A percentile compares a stretch with the other conserved stretches of the same genome.
Evolutionary conservation across 495 filamentous ascomycete genomes (phyloP).

Genomic region (Astrothelium macrocarpum): DNA sequence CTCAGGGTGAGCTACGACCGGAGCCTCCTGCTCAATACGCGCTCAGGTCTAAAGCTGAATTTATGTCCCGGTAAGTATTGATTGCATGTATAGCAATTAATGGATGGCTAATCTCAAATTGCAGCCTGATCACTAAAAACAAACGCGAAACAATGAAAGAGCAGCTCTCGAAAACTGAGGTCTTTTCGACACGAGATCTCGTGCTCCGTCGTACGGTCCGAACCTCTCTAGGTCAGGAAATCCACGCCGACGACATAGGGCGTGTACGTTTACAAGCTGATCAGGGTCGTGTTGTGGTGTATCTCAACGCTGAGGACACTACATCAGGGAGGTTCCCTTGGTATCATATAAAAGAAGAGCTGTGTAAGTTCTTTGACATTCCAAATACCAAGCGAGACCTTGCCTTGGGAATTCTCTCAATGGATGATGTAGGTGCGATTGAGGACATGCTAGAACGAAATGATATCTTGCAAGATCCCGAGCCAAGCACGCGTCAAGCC

Average conservation of each 20-base stretch:
- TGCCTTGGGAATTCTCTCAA: neutral
- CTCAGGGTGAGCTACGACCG: neutral
- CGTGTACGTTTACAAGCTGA: neutral
- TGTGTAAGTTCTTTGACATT: neutral
- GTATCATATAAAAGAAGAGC: slow-evolving; percentile 4
- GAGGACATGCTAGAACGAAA: slow-evolving; percentile 7
- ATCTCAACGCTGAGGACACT: neutral
- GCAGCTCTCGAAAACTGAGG: neutral
- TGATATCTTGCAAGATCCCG: neutral
- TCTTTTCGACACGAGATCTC: slow-evolving; percentile 1
- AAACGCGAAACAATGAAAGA: neutral
- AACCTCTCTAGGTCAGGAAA: neutral
- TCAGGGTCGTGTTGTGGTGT: neutral
- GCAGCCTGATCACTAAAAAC: neutral
- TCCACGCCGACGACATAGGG: neutral
- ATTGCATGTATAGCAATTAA: neutral
- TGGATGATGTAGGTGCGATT: neutral
- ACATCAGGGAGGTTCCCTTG: neutral
- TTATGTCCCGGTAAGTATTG: slow-evolving; percentile 5
- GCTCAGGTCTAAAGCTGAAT: slow-evolving; percentile 8
- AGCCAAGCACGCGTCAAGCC: neutral
- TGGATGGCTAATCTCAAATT: neutral
- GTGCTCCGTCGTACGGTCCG: neutral
- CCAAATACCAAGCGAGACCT: neutral
- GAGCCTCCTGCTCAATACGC: neutral